Conservation (phyloP, 192 early-diverging fungal genomes). For the Coemansia sp. region DNA sequence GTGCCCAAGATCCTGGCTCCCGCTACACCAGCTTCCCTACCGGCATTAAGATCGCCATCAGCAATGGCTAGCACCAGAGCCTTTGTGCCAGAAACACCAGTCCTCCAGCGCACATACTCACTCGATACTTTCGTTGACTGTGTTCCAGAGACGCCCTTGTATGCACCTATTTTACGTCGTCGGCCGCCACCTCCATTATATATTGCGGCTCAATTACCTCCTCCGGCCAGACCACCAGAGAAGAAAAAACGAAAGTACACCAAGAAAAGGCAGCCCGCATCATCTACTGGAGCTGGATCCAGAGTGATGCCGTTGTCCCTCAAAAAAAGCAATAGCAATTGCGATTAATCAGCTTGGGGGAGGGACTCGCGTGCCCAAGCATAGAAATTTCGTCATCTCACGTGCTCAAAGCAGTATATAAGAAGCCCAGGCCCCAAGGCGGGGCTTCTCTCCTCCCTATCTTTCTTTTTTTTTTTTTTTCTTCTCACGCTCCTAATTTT, state of each 20-base stretch:
- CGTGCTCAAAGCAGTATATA: not conserved
- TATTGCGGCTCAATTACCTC: not conserved
- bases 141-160: conserved; percentile 4
- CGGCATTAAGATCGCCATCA: not conserved
- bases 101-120: not conserved
- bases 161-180: not conserved
- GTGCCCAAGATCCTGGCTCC: conserved; percentile 1
- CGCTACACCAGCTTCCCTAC: not conserved
- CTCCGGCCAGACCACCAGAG: not conserved
- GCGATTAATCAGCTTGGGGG: not conserved
- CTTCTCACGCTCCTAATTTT: not conserved
- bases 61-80: not conserved
- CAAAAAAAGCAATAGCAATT: not conserved
- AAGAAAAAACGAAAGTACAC: not conserved
- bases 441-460: not conserved
- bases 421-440: not conserved
- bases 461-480: not conserved
- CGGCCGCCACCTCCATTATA: not conserved
- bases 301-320: not conserved
- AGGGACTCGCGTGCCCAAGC: not conserved
- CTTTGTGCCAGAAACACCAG: conserved; percentile 3
- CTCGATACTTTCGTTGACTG: not conserved
- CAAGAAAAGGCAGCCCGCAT: not conserved
- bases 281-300: not conserved
- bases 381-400: not conserved